These are phyloP conservation scores for Suhomyces tanzawaensis DNA, from an alignment of 805 yeast species.

Conservation along the genomic window DNA sequence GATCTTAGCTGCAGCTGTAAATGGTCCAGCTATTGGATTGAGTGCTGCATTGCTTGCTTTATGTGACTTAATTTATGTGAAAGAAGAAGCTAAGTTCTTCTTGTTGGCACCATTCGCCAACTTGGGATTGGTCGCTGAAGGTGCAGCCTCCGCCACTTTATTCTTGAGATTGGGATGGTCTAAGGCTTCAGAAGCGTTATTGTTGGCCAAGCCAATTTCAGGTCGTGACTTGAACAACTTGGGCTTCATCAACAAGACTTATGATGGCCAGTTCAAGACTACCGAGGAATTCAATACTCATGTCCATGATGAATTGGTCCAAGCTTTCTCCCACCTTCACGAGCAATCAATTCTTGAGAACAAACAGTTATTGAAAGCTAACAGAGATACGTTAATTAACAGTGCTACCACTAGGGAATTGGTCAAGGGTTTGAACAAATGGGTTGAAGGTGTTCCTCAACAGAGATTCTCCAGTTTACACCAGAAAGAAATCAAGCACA, in stretches of 20 bases:
- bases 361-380: slow-evolving; percentile 43
- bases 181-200: slow-evolving; percentile 67
- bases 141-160: slow-evolving; percentile 68
- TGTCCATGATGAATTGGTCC: slow-evolving; percentile 33
- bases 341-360: slow-evolving; percentile 44
- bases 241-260: slow-evolving; percentile 64
- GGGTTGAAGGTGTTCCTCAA: slow-evolving; percentile 76
- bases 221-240: slow-evolving; percentile 54
- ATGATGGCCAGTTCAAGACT: slow-evolving; percentile 32
- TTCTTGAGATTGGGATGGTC: slow-evolving; percentile 71
- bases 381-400: slow-evolving; percentile 40
- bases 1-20: slow-evolving; percentile 67
- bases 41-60: slow-evolving; percentile 70
- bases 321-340: slow-evolving; percentile 43
- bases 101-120: slow-evolving; percentile 76
- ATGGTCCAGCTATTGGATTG: slow-evolving; percentile 86
- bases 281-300: slow-evolving; percentile 44
- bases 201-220: slow-evolving; percentile 62
- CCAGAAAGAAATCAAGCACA: slow-evolving; percentile 56
- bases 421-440: slow-evolving; percentile 62
- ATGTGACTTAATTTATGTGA: slow-evolving; percentile 73
- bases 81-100: slow-evolving; percentile 53
- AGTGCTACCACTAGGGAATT: slow-evolving; percentile 64
- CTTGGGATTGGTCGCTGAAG: slow-evolving; percentile 81
- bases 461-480: slow-evolving; percentile 56